These are phyloP conservation scores for Dothidotthia symphoricarpi DNA, from an alignment of 2,329 filamentous ascomycete species.

Conservation along the genomic window DNA sequence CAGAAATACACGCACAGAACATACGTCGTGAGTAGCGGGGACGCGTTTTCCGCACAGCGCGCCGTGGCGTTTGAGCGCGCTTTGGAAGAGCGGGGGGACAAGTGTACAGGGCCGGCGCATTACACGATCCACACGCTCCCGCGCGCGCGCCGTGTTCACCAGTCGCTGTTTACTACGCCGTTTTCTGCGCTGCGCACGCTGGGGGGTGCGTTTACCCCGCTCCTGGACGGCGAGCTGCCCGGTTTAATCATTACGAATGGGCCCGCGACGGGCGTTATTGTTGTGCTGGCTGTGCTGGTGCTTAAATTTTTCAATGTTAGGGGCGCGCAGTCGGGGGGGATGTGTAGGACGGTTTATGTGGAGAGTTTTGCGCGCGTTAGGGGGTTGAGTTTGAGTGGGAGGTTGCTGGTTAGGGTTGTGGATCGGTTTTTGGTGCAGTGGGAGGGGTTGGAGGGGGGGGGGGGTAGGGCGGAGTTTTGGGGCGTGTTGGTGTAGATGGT, in stretches of 20 bases:
- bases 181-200: slow-evolving; percentile 66
- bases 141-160: slow-evolving; percentile 78
- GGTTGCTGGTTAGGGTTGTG: slow-evolving; percentile 67
- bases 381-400: slow-evolving; percentile 80
- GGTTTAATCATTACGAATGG: slow-evolving; percentile 83
- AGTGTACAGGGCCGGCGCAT: slow-evolving; percentile 35
- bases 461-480: slow-evolving; percentile 45
- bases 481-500: slow-evolving; percentile 41
- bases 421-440: slow-evolving; percentile 85
- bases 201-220: slow-evolving; percentile 58
- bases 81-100: slow-evolving; percentile 23
- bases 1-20: slow-evolving; percentile 62
- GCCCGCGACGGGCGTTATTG: slow-evolving; percentile 80
- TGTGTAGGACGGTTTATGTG: slow-evolving; percentile 76
- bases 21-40: slow-evolving; percentile 77
- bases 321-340: slow-evolving; percentile 44
- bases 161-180: slow-evolving; percentile 71
- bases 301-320: slow-evolving; percentile 53
- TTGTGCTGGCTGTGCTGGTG: slow-evolving; percentile 59
- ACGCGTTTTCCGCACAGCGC: slow-evolving; percentile 65
- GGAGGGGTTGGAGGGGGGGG: slow-evolving; percentile 55
- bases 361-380: slow-evolving; percentile 90
- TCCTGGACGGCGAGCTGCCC: slow-evolving; percentile 56
- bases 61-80: slow-evolving; percentile 62
- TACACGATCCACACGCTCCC: slow-evolving; percentile 69